Evolutionary conservation across 441 rosid genomes (phyloP).

Genomic region (Pelargonium exstipulatum): DNA sequence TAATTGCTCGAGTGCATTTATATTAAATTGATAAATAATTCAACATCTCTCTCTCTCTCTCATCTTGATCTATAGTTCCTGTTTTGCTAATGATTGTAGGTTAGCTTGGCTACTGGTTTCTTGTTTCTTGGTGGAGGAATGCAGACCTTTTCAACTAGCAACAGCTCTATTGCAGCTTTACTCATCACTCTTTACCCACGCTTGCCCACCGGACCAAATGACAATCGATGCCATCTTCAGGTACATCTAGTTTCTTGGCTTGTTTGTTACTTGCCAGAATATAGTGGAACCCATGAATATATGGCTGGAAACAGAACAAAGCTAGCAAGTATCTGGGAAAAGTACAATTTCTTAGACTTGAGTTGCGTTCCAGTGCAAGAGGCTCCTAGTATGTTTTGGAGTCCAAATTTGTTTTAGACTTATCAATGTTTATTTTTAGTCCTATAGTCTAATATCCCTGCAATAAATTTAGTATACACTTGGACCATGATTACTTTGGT

Average conservation of each 20-base stretch:
- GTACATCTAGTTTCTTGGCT: constrained; percentile 31
- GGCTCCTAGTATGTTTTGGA: not conserved
- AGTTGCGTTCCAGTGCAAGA: not conserved
- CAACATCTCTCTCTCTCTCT: not conserved
- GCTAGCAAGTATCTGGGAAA: not conserved
- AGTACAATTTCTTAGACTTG: not conserved
- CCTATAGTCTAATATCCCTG: not conserved
- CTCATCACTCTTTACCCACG: constrained; percentile 90
- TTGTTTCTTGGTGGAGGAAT: constrained; percentile 96
- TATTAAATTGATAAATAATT: constrained; percentile 11
- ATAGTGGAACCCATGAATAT: constrained; percentile 3
- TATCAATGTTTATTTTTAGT: not conserved
- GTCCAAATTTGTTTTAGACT: not conserved
- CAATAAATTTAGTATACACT: not conserved
- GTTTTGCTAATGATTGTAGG: constrained; percentile 37
- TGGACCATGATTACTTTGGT: not conserved
- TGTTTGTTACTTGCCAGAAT: not conserved
- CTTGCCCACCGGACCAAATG: constrained; percentile 94
- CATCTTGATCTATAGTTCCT: constrained; percentile 19
- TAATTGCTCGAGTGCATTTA: not conserved
- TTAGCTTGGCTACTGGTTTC: constrained; percentile 91
- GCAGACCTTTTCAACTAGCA: constrained; percentile 84
- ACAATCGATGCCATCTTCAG: constrained; percentile 99
- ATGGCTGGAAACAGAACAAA: constrained; percentile 1
- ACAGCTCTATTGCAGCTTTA: constrained; percentile 78